These are phyloP conservation scores for Botrytis elliptica DNA, from an alignment of 2,329 filamentous ascomycete species.

Conservation along the genomic window DNA sequence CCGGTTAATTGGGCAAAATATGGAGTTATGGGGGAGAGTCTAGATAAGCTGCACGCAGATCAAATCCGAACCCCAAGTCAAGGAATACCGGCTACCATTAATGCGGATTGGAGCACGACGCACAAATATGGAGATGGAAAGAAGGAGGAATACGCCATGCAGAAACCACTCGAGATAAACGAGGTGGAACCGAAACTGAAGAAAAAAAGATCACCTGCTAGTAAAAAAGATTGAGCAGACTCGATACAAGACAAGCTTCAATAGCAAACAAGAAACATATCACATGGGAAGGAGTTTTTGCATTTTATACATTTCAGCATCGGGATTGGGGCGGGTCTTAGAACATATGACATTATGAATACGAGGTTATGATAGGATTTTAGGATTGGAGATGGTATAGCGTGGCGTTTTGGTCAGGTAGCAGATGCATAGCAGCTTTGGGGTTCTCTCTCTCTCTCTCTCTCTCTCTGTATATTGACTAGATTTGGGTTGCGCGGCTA, in stretches of 20 bases:
- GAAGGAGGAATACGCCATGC: slow-evolving; percentile 24
- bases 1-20: slow-evolving; percentile 96
- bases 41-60: slow-evolving; percentile 82
- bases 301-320: slow-evolving; percentile 7
- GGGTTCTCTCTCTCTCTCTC: not conserved
- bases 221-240: not conserved
- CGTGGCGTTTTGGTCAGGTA: slow-evolving; percentile 18
- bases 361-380: slow-evolving; percentile 10
- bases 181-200: slow-evolving; percentile 28
- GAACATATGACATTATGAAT: slow-evolving; percentile 12
- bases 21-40: slow-evolving; percentile 77
- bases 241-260: not conserved
- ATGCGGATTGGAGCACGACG: slow-evolving; percentile 49
- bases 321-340: not conserved
- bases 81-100: slow-evolving; percentile 49
- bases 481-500: not conserved
- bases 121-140: slow-evolving; percentile 41
- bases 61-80: slow-evolving; percentile 65
- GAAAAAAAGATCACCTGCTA: slow-evolving; percentile 43
- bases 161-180: slow-evolving; percentile 3
- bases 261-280: not conserved
- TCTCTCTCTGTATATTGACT: not conserved
- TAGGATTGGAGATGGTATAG: slow-evolving; percentile 8
- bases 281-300: slow-evolving; percentile 1
- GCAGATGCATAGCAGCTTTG: not conserved